Percentiles rank a stretch among this genome's conserved stretches.
phyloP scores from a whole-genome alignment of 2,329 filamentous ascomycete genomes.

The Ploettnerulaceae sp. region DNA sequence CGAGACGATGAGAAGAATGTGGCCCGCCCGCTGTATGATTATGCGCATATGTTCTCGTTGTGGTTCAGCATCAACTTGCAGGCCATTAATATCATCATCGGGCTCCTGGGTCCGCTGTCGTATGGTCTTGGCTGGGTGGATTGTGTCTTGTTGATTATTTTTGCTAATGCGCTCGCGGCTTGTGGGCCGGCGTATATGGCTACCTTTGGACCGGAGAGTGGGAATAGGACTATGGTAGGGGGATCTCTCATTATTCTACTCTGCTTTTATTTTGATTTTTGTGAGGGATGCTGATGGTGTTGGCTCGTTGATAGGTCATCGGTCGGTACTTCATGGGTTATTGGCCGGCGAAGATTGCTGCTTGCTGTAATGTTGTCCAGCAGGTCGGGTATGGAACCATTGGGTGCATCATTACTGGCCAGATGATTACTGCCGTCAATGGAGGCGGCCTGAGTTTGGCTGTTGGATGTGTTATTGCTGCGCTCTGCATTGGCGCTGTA shows the following conservation, averaged over 20 bases:
- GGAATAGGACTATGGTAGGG: constrained; percentile 58
- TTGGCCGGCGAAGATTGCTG: constrained; percentile 58
- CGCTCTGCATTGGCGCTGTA: constrained; percentile 55
- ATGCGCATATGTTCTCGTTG: constrained; percentile 48
- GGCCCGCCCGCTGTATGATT: constrained; percentile 45
- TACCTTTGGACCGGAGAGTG: constrained; percentile 55
- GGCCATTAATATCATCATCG: constrained; percentile 57
- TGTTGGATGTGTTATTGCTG: constrained; percentile 61
- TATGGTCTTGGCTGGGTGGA: constrained; percentile 53
- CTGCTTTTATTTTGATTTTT: too few species aligned
- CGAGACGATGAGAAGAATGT: constrained; percentile 48
- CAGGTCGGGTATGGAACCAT: constrained; percentile 59
- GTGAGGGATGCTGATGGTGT: too few species aligned
- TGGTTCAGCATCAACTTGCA: constrained; percentile 59
- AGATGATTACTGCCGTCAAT: constrained; percentile 62
- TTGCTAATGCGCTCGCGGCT: constrained; percentile 50
- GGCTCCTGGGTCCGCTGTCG: constrained; percentile 54
- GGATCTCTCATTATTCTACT: too few species aligned
- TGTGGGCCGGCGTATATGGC: constrained; percentile 52
- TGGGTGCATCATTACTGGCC: constrained; percentile 58
- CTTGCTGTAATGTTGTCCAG: constrained; percentile 57
- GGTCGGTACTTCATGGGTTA: constrained; percentile 58
- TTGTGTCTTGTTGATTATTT: constrained; percentile 48
- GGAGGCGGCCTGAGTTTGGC: constrained; percentile 52
- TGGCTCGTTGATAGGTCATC: too few species aligned